Conservation (phyloP, 306 rosid genomes). For the Cucurbita moschata region DNA sequence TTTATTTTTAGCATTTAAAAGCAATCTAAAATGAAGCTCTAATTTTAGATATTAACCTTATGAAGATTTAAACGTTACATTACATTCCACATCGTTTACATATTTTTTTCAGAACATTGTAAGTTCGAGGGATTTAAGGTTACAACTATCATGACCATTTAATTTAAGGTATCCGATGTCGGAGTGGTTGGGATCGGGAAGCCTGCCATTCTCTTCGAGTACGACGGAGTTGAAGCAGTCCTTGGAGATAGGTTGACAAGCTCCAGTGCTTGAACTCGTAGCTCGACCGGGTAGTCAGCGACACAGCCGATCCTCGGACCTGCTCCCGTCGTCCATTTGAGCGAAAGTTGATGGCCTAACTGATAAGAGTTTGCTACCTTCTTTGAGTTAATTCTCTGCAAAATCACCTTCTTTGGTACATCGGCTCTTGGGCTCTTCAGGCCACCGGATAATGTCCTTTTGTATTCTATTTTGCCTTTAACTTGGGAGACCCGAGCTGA, state of each 20-base stretch:
- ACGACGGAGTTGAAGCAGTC: slow-evolving; percentile 36
- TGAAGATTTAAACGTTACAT: background rate
- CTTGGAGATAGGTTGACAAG: slow-evolving; percentile 66
- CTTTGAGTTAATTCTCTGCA: slow-evolving; percentile 84
- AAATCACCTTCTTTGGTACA: slow-evolving; percentile 51
- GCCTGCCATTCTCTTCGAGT: slow-evolving; percentile 11
- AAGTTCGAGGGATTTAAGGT: background rate
- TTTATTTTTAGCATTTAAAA: no score
- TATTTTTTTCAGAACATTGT: background rate
- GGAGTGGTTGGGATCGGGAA: slow-evolving; percentile 22
- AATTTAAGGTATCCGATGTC: background rate
- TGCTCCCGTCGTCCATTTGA: slow-evolving; percentile 85
- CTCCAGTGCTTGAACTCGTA: slow-evolving; percentile 75
- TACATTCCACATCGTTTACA: background rate
- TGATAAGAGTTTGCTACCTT: slow-evolving; percentile 58
- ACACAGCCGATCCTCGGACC: slow-evolving; percentile 98
- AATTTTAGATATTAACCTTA: background rate
- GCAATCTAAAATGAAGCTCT: no score
- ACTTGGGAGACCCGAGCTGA: slow-evolving; percentile 17
- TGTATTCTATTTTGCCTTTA: slow-evolving; percentile 18
- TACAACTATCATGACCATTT: background rate
- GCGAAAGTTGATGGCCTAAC: slow-evolving; percentile 63
- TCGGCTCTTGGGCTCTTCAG: slow-evolving; percentile 85
- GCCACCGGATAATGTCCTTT: slow-evolving; percentile 89
- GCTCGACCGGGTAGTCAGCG: slow-evolving; percentile 72